Conservation (phyloP, 768 basidiomycete species). For the Hypsizygus marmoreus region DNA sequence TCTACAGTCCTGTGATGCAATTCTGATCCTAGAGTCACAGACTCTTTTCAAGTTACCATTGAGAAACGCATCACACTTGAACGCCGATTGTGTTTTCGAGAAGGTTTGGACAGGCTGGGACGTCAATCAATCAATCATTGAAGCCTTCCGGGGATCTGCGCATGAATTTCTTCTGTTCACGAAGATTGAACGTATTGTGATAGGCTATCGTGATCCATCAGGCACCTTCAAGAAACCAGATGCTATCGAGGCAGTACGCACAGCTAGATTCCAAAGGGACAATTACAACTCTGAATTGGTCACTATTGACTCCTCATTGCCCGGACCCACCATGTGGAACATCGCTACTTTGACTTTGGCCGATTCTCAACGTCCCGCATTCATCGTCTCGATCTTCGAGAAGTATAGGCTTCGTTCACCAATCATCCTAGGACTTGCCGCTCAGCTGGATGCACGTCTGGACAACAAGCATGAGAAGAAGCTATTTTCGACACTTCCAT, state of each 20-base stretch:
- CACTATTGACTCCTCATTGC: too few species aligned
- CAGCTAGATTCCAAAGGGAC: too few species aligned
- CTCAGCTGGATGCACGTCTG: slow-evolving; percentile 32
- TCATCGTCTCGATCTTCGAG: slow-evolving; percentile 4
- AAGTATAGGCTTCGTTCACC: slow-evolving; percentile 31
- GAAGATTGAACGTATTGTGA: slow-evolving; percentile 28
- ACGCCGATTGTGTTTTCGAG: slow-evolving; percentile 21
- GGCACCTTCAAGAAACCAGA: too few species aligned
- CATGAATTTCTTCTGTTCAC: slow-evolving; percentile 46
- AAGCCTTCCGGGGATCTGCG: slow-evolving; percentile 31
- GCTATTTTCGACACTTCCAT: slow-evolving; percentile 48
- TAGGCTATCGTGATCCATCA: slow-evolving; percentile 26
- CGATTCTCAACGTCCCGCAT: background rate
- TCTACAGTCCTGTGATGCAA: too few species aligned
- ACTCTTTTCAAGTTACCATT: slow-evolving; percentile 52
- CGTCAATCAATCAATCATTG: slow-evolving; percentile 27
- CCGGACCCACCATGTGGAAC: too few species aligned
- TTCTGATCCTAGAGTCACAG: slow-evolving; percentile 29
- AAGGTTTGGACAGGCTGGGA: slow-evolving; percentile 22
- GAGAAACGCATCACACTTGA: slow-evolving; percentile 28
- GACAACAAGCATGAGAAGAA: slow-evolving; percentile 13
- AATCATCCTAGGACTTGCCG: slow-evolving; percentile 19
- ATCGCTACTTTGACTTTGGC: too few species aligned
- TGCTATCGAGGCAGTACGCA: too few species aligned
- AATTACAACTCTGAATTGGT: too few species aligned